Conservation (phyloP, 345 rosid genomes). For the Eucalyptus paniculata region DNA sequence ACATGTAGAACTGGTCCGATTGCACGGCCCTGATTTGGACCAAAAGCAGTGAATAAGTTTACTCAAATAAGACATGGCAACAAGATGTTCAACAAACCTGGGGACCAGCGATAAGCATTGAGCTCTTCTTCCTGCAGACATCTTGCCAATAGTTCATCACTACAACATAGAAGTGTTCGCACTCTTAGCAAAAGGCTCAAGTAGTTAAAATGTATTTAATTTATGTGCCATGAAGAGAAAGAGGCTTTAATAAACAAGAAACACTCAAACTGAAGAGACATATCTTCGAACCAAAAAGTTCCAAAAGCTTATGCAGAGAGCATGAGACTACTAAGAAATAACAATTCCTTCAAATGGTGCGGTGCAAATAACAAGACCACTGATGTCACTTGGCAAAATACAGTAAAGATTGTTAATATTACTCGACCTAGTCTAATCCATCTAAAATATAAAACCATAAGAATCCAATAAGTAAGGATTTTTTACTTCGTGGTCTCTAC, state of each 20-base stretch:
- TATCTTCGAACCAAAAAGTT: neutral
- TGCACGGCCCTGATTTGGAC: neutral
- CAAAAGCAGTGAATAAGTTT: neutral
- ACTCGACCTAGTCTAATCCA: neutral
- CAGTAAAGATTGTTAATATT: neutral
- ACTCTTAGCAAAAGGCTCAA: neutral
- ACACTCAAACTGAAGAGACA: neutral
- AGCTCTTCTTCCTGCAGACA: slow-evolving; percentile 86
- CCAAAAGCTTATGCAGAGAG: neutral
- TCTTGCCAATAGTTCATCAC: slow-evolving; percentile 54
- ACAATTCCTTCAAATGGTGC: neutral
- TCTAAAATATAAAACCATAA: neutral
- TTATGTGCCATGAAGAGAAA: neutral
- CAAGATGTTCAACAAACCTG: slow-evolving; percentile 30
- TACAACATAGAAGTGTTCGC: slow-evolving; percentile 9
- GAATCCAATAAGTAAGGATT: neutral
- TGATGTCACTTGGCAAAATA: neutral
- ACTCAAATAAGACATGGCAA: neutral
- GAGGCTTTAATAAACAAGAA: neutral
- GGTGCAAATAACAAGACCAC: neutral
- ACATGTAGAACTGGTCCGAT: accelerated
- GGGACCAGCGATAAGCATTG: slow-evolving; percentile 57
- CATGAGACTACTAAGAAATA: neutral
- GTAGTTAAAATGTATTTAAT: neutral
- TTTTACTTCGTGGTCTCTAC: slow-evolving; percentile 47